phyloP scores from a whole-genome alignment of 805 yeast genomes.

The Spathaspora boniae region DNA sequence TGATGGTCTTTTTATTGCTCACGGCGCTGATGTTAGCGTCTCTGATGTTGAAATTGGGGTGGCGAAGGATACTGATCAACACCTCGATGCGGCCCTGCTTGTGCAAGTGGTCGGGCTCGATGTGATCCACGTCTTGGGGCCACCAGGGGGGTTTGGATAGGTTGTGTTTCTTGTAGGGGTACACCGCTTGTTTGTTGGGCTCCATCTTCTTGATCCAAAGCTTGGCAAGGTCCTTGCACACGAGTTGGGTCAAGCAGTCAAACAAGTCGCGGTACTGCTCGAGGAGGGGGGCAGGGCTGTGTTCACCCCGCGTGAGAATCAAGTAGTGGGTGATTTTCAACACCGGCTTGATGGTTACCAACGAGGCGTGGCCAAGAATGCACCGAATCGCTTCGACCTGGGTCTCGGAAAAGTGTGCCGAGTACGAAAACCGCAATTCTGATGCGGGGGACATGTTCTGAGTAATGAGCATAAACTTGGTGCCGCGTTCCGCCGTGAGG shows the following conservation, averaged over 20 bases:
- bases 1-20: conserved; percentile 9
- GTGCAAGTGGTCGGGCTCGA: conserved; percentile 70
- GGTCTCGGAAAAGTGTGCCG: conserved; percentile 2
- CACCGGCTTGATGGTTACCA: conserved; percentile 8
- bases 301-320: not conserved
- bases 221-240: conserved; percentile 61
- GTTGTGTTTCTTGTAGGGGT: conserved; percentile 57
- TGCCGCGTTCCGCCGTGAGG: not conserved
- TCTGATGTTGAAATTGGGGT: conserved; percentile 13
- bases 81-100: conserved; percentile 54
- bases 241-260: conserved; percentile 18
- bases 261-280: conserved; percentile 17
- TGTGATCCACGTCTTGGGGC: conserved; percentile 58
- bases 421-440: conserved; percentile 2
- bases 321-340: not conserved
- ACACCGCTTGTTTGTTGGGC: conserved; percentile 60
- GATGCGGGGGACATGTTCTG: conserved; percentile 4
- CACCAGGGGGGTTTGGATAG: conserved; percentile 63
- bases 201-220: conserved; percentile 64
- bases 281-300: conserved; percentile 5
- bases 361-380: conserved; percentile 2
- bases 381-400: conserved; percentile 5
- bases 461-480: conserved; percentile 5
- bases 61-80: conserved; percentile 37
- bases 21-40: conserved; percentile 12